Conservation (phyloP, 1,284 basidiomycete species). For the Peniophora sp. region DNA sequence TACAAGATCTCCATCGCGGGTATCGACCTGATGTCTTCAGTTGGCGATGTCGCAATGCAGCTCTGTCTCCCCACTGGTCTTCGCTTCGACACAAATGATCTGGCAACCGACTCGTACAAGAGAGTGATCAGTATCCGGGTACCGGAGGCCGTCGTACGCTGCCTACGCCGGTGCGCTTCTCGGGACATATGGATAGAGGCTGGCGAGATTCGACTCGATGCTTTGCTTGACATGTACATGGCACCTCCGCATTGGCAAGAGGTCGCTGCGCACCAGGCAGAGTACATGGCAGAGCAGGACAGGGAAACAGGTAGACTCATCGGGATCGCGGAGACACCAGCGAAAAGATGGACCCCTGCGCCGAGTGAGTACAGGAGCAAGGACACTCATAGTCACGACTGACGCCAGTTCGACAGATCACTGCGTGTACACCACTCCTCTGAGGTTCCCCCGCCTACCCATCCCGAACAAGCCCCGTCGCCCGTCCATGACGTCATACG, state of each 20-base stretch:
- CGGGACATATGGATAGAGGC: constrained; percentile 64
- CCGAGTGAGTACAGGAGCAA: neutral
- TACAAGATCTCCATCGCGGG: constrained; percentile 44
- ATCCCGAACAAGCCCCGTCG: neutral
- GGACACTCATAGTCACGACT: neutral
- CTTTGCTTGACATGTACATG: constrained; percentile 62
- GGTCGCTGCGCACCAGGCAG: constrained; percentile 45
- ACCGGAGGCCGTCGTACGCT: constrained; percentile 40
- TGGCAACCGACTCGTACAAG: constrained; percentile 57
- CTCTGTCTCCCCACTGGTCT: constrained; percentile 55
- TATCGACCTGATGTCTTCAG: constrained; percentile 48
- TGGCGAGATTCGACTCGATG: constrained; percentile 44
- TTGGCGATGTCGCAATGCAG: constrained; percentile 45
- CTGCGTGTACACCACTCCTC: constrained; percentile 3
- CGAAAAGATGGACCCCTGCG: neutral
- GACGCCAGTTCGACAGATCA: constrained; percentile 3
- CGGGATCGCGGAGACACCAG: neutral
- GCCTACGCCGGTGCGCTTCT: constrained; percentile 32
- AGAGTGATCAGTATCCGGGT: constrained; percentile 51
- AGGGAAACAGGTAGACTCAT: constrained; percentile 45
- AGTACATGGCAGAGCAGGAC: constrained; percentile 73
- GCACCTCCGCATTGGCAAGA: constrained; percentile 53
- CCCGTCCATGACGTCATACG: constrained; percentile 7
- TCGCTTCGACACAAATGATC: constrained; percentile 62
- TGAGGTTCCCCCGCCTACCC: constrained; percentile 10